Base-by-base conservation (phyloP, 225 moss, liverwort and hornwort genomes). In the Marchantia paleacea region DNA sequence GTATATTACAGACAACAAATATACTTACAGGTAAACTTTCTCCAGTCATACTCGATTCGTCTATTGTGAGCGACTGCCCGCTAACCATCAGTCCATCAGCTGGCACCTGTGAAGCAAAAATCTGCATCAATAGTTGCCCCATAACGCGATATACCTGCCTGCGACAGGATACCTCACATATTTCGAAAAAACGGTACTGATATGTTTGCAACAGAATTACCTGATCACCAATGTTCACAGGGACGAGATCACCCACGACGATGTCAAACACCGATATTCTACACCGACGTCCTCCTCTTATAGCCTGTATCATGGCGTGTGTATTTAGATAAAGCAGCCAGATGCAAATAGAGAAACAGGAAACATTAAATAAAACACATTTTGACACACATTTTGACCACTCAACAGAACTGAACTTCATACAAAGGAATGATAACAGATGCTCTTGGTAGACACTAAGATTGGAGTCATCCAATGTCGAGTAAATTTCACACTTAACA, bases 21-120 rank as follows among this genome's bases (percentile, higher is more conserved):
- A 9, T 12, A 85, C 93, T 94, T 84, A 86, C 93, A 0, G 93
- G 92, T 24, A 79, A 7, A 76, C 97, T 97, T 82, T 97, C 97
- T 0, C 97, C 94, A 0, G 93, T 97, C 94, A 97, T 94, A 76
- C 92, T 87, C 7, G 94, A 92, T 30, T 97, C 94, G 75, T 97
- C 93, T 19, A 97, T 85, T 0, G 87, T 81, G 3, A 97, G 88
- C 13, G 97, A 94, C 62, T 94, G 90, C 0, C 93, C 91, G 54
- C 85, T 82, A 19, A 97, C 88, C 0, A 97, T 55, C 6, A 97
- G 75, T 11, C 97, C 97, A 70, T 97, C 97, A 0, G 91, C 97
- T 20, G 94, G 93, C 66, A 97, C 86, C 95, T 97, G 89, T 29
- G 58, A 30, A 10, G 57, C 22, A 52, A 76, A 24, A 12, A 26